phyloP scores from a whole-genome alignment of 2,329 filamentous ascomycete genomes.

The Colletotrichum neosansevieriae region DNA sequence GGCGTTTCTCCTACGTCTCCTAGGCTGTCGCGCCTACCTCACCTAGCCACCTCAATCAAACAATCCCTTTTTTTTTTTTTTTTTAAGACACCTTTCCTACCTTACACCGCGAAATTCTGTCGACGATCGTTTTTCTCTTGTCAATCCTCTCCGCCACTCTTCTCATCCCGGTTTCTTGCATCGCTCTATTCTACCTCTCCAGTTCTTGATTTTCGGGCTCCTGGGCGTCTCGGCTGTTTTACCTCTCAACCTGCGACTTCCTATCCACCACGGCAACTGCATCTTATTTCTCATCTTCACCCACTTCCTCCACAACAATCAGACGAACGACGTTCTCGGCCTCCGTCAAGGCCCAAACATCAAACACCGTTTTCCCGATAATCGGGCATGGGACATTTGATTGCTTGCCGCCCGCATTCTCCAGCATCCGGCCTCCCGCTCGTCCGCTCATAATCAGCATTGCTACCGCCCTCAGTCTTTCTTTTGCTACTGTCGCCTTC shows the following conservation, averaged over 20 bases:
- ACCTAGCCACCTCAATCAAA: background rate
- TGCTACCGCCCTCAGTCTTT: conserved; percentile 1
- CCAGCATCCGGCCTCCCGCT: background rate
- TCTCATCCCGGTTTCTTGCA: conserved; percentile 14
- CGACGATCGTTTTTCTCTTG: conserved; percentile 9
- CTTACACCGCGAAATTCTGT: background rate
- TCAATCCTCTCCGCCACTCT: background rate
- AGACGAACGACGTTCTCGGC: background rate
- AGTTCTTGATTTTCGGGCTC: conserved; percentile 4
- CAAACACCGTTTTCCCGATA: background rate
- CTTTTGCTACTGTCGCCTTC: background rate
- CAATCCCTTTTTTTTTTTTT: no score
- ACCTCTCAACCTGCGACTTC: conserved; percentile 25
- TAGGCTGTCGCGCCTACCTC: conserved; percentile 9
- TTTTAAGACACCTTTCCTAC: conserved; percentile 1
- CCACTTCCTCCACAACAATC: conserved; percentile 7
- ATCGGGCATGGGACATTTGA: conserved; percentile 25
- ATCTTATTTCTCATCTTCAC: conserved; percentile 35
- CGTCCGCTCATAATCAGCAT: conserved; percentile 18
- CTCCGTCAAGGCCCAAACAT: background rate
- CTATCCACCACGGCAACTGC: conserved; percentile 16
- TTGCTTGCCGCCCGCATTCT: background rate
- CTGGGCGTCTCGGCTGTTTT: conserved; percentile 21
- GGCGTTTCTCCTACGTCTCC: conserved; percentile 14
- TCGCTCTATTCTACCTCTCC: conserved; percentile 19